Evolutionary conservation across 2,329 filamentous ascomycete species (phyloP).

Genomic region (Neofusicoccum sp.): DNA sequence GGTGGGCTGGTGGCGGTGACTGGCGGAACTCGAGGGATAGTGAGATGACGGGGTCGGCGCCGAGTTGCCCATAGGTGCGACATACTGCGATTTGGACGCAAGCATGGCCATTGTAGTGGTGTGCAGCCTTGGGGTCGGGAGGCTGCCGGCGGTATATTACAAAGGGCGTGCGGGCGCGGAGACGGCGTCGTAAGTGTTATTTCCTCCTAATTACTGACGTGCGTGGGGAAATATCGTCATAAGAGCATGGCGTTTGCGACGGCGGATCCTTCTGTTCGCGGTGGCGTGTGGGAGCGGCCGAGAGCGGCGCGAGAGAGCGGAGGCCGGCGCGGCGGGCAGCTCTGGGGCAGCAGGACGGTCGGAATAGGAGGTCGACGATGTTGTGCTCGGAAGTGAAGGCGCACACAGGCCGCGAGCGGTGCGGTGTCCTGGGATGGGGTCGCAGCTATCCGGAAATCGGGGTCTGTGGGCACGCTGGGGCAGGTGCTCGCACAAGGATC

Average conservation of each 20-base stretch:
- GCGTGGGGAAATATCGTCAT: conserved; percentile 9
- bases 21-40: conserved; percentile 34
- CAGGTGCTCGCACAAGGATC: conserved; percentile 14
- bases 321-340: not conserved
- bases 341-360: not conserved
- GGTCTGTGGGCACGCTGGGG: not conserved
- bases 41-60: conserved; percentile 33
- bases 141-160: not conserved
- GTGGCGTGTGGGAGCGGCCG: not conserved
- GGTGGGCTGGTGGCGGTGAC: conserved; percentile 36
- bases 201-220: conserved; percentile 9
- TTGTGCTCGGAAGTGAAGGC: not conserved
- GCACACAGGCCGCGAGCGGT: not conserved
- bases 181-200: conserved; percentile 5
- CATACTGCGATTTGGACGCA: conserved; percentile 70
- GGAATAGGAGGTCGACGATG: conserved; percentile 9
- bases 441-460: not conserved
- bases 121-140: conserved; percentile 2
- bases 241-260: conserved; percentile 13
- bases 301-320: not conserved
- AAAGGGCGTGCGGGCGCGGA: not conserved
- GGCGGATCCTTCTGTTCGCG: conserved; percentile 6
- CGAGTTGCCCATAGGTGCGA: conserved; percentile 46
- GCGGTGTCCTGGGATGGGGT: not conserved
- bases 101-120: conserved; percentile 66